A percentile compares a stretch with the other conserved stretches of the same genome.
phyloP scores from a whole-genome alignment of 2,329 filamentous ascomycete species.

The Aspergillus tamarii region DNA sequence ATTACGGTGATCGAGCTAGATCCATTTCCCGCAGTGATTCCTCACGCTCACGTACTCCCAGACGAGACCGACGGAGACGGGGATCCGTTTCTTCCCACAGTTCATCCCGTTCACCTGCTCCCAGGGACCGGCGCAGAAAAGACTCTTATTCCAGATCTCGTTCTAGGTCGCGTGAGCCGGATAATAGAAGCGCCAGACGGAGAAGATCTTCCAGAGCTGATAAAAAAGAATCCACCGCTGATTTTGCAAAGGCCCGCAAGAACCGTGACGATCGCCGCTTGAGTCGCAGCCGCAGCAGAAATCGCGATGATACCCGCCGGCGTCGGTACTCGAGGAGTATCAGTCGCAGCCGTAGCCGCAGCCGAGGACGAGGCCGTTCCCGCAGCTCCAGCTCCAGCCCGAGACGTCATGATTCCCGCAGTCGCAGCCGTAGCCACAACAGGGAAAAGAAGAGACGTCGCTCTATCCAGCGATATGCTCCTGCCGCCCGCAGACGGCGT shows the following conservation, averaged over 20 bases:
- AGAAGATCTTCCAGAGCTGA: conserved; percentile 49
- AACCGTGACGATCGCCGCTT: conserved; percentile 45
- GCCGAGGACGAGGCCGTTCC: conserved; percentile 32
- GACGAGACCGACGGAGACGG: conserved; percentile 48
- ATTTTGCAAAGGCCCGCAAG: conserved; percentile 52
- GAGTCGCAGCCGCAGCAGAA: conserved; percentile 46
- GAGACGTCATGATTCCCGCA: conserved; percentile 35
- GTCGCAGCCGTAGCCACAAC: conserved; percentile 32
- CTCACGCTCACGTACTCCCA: conserved; percentile 60
- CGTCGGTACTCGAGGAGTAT: conserved; percentile 29
- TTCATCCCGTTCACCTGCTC: conserved; percentile 39
- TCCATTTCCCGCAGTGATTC: conserved; percentile 52
- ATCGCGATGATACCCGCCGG: conserved; percentile 36
- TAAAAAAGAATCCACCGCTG: conserved; percentile 50
- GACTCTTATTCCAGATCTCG: conserved; percentile 41
- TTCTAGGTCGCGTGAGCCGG: conserved; percentile 33
- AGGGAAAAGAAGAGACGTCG: conserved; percentile 47
- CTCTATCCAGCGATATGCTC: conserved; percentile 51
- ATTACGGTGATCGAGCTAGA: conserved; percentile 52
- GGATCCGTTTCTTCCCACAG: conserved; percentile 45
- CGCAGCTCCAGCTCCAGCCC: conserved; percentile 47
- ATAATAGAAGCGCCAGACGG: conserved; percentile 37
- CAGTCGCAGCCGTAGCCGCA: conserved; percentile 36
- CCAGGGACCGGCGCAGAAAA: conserved; percentile 34
- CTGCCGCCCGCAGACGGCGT: conserved; percentile 43